phyloP scores from a whole-genome alignment of 129 eudicot genomes.

The Flaveria ramosissima region DNA sequence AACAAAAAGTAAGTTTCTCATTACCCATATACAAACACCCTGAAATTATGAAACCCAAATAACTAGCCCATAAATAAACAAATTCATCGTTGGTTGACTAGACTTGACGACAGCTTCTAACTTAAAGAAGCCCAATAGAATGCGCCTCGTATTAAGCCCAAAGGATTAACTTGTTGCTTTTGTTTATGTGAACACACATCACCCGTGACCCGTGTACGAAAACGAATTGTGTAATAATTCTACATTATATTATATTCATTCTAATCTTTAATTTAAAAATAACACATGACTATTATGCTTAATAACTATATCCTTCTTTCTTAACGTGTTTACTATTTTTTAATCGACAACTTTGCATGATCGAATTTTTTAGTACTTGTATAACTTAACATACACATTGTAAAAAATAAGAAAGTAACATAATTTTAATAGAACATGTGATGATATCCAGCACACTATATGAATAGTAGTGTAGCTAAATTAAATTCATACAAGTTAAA shows the following conservation, averaged over 20 bases:
- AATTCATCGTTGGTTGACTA: background rate
- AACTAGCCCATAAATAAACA: background rate
- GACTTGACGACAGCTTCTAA: no score
- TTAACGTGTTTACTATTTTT: background rate
- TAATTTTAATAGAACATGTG: no score
- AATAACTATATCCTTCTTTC: background rate
- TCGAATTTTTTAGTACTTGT: background rate
- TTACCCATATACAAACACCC: no score
- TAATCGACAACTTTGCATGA: slow-evolving; percentile 15
- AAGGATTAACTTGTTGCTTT: background rate
- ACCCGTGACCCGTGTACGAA: background rate
- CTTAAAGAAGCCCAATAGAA: background rate
- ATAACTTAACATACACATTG: background rate
- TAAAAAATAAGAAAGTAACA: background rate
- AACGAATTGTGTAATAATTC: background rate
- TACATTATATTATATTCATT: background rate
- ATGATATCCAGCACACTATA: no score
- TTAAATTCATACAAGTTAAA: no score
- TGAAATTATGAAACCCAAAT: no score
- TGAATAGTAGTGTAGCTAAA: no score
- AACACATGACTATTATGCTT: slow-evolving; percentile 12
- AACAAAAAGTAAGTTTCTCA: no score
- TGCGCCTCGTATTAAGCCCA: background rate
- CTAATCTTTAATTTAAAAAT: background rate
- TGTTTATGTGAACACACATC: background rate